A percentile compares a stretch with the other conserved stretches of the same genome.
phyloP scores from a whole-genome alignment of 805 yeast species.

The Nakazawaea holstii region DNA sequence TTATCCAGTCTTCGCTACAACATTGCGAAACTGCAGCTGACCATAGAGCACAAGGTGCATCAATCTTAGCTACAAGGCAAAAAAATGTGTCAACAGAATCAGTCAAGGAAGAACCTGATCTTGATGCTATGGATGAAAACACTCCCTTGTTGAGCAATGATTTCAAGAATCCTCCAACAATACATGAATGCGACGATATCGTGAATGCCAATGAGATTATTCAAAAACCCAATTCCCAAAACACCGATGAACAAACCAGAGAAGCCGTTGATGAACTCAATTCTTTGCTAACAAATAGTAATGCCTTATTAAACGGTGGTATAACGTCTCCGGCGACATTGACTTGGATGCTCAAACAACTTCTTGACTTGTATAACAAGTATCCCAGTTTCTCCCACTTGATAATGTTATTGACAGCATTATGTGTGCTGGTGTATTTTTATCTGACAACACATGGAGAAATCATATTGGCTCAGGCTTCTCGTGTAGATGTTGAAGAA shows the following conservation, averaged over 20 bases:
- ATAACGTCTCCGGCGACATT: constrained; percentile 3
- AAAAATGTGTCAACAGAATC: background rate
- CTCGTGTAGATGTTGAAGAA: constrained; percentile 7
- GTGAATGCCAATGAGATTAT: constrained; percentile 9
- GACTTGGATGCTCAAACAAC: background rate
- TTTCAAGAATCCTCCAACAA: constrained; percentile 1
- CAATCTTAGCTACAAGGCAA: background rate
- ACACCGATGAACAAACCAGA: background rate
- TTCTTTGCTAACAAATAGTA: background rate
- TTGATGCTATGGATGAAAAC: background rate
- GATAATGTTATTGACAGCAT: background rate
- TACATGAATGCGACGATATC: constrained; percentile 5
- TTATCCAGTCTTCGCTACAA: background rate
- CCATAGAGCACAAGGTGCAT: background rate
- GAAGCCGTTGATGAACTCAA: constrained; percentile 4
- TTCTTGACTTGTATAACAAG: background rate
- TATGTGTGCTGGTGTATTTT: background rate
- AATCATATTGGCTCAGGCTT: constrained; percentile 2
- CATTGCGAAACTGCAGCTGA: background rate
- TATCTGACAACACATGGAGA: constrained; percentile 1
- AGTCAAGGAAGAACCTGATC: background rate
- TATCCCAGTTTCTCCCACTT: constrained; percentile 4
- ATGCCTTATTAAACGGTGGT: background rate
- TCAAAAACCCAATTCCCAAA: constrained; percentile 1
- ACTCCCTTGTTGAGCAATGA: background rate